Evolutionary conservation across 78 protist species (phyloP).

Genomic region (Dictyostelium firmibasis): DNA sequence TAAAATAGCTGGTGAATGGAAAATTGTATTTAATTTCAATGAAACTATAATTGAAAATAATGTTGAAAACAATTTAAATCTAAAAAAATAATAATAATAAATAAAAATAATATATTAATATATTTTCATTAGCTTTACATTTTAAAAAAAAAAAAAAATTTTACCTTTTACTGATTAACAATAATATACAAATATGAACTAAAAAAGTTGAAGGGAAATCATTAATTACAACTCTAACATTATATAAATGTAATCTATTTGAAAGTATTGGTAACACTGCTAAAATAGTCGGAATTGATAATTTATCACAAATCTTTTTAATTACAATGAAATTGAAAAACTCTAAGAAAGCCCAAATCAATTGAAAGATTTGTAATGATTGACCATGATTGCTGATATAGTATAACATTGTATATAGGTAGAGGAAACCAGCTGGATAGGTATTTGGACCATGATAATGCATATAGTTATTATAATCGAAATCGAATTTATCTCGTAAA

Average conservation of each 20-base stretch:
- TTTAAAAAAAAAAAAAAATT: neutral
- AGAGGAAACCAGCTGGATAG: slow-evolving; percentile 76
- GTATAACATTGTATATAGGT: slow-evolving; percentile 8
- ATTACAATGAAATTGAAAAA: neutral
- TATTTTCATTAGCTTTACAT: too few relatives aligned
- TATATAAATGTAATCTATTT: slow-evolving; percentile 79
- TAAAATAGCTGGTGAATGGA: slow-evolving; percentile 74
- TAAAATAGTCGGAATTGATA: slow-evolving; percentile 30
- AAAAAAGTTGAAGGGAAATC: slow-evolving; percentile 72
- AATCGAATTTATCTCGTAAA: neutral
- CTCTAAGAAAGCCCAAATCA: slow-evolving; percentile 71
- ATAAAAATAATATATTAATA: too few relatives aligned
- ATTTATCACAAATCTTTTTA: slow-evolving; percentile 4
- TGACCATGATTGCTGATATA: slow-evolving; percentile 4
- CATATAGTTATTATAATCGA: slow-evolving; percentile 67
- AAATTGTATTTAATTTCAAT: slow-evolving; percentile 54
- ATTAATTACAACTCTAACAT: slow-evolving; percentile 78
- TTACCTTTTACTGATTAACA: slow-evolving; percentile 16
- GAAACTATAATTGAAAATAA: slow-evolving; percentile 74
- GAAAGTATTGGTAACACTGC: slow-evolving; percentile 59
- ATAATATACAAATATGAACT: slow-evolving; percentile 34
- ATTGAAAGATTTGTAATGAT: slow-evolving; percentile 45
- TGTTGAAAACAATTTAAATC: slow-evolving; percentile 38
- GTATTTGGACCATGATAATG: slow-evolving; percentile 85
- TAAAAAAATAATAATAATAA: neutral